Evolutionary conservation across 139 green algal species (phyloP), one percentile per base, ranked within the genome.

Genomic region (Micractinium conductrix): DNA sequence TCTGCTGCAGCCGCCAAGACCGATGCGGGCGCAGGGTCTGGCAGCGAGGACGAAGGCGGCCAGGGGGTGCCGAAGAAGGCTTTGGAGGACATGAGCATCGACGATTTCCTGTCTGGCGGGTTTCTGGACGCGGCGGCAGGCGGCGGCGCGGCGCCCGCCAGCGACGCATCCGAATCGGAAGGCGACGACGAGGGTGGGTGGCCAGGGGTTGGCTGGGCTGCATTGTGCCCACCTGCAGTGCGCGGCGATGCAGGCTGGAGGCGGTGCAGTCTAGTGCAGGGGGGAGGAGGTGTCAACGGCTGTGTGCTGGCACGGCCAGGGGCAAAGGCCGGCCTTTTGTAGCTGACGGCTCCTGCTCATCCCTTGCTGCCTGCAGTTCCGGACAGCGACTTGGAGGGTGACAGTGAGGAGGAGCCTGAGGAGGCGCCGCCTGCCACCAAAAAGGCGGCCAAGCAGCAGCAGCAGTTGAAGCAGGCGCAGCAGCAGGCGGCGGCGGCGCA

Each of bases 21-120:
- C 0, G 53, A 53, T 24, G 42, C n/a, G 19, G 44, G 62, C 12
- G 33, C 65, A 26, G 62, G 69, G 28, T 26, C 30, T 5, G n/a
- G n/a, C 45, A 63, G 45, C 45, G 73, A 62, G 45, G 62, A 65
- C 40, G 42, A 81, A n/a, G 69, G 38, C 38, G 40, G 24, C 65
- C 28, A 71, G n/a, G n/a, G n/a, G 78, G 42, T 38, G 19, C 44
- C n/a, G 33, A 83, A 83, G 40, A 83, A 83, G 40, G 42, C 42
- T 3, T 62, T 89, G 35, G 81, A 79, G 80, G 81, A 89, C 37
- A 73, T 90, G 65, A 76, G 69, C 58, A 65, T 90, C 10, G 87
- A 90, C 22, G 87, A 85, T 40, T 90, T 90, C 37, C 55, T 90
- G 28, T 17, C 35, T 14, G 83, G 69, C 14, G 86, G 58, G 33